Base-by-base conservation (phyloP, 371 early-diverging fungal genomes). In the Haplosporangium sp. region DNA sequence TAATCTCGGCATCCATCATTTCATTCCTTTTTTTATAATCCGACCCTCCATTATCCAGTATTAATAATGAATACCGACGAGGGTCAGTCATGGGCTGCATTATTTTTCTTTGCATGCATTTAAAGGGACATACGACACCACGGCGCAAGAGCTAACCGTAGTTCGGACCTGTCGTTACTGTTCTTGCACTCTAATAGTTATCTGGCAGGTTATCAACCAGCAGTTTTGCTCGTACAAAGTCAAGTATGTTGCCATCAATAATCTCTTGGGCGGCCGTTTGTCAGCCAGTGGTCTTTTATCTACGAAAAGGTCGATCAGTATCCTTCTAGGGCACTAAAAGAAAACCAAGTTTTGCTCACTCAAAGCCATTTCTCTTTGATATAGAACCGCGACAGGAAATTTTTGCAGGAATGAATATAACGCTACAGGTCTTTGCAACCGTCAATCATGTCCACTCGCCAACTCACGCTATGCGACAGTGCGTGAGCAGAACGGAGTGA, bases 321-420 rank as follows among this genome's bases (percentile, higher is more conserved):
- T 21, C 29, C 20, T n/a, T 13, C 7, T 46, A 36, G 9, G 23
- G 6, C n/a, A n/a, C 51, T 59, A 14, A 29, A 59, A 1, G 16
- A 20, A 13, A 10, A 0, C 54, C 1, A 29, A 29, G 40, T 64
- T 61, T 56, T n/a, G 43, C 42, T 40, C 6, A 9, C 40, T 36
- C 48, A 47, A 41, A 42, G 9, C 41, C 55, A 41, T 29, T 29
- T 29, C 29, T 29, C 29, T 29, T 29, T 29, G 29, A 29, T 2
- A 41, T 83, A 94, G 91, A 79, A 97, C 97, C 12, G 82, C 89
- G 23, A 91, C 91, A 38, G 94, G 93, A 59, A 92, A 89, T 80
- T 96, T 99, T 68, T 99, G 99, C 86, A 94, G 97, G 74, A 98
- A 99, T 81, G 94, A 94, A 81, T 96, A 98, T 87, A 99, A 99